These are phyloP conservation scores for Citrus sinensis DNA, from an alignment of 345 rosid species.

Conservation along the genomic window DNA sequence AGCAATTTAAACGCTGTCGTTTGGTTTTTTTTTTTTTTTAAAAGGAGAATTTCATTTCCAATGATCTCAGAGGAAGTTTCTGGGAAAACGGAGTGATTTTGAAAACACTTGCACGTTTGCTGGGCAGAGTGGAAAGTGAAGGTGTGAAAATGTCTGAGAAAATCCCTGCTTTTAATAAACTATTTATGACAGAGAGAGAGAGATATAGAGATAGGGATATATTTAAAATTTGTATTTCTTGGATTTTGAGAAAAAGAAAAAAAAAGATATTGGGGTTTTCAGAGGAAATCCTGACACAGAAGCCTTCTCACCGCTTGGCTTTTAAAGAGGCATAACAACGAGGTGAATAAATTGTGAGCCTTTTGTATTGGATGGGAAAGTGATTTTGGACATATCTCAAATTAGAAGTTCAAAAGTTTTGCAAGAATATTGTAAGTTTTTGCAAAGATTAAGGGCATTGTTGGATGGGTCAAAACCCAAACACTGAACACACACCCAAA, in stretches of 20 bases:
- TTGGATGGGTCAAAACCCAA: not conserved
- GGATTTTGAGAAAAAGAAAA: slow-evolving; percentile 20
- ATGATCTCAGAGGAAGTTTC: not conserved
- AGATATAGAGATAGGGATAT: not conserved
- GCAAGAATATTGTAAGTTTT: not conserved
- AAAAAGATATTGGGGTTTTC: slow-evolving; percentile 14
- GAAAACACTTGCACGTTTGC: not conserved
- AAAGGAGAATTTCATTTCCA: not conserved
- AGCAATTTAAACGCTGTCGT: slow-evolving; percentile 2
- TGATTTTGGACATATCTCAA: not conserved
- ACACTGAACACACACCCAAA: no score
- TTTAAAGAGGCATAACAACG: slow-evolving; percentile 34
- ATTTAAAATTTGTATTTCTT: not conserved
- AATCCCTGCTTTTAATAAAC: slow-evolving; percentile 26
- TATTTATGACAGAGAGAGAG: not conserved
- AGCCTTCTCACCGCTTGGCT: slow-evolving; percentile 27
- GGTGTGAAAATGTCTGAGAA: slow-evolving; percentile 11
- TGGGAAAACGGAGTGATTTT: not conserved
- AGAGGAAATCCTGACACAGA: slow-evolving; percentile 28
- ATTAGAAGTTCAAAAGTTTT: not conserved
- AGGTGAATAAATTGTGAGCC: not conserved
- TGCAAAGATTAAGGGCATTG: not conserved
- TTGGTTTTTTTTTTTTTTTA: not conserved
- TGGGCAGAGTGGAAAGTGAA: not conserved
- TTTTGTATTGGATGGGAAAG: not conserved